A percentile compares a stretch with the other conserved stretches of the same genome.
Evolutionary conservation across 768 basidiomycete genomes (phyloP).

Genomic region (Asterophora lycoperdoides): DNA sequence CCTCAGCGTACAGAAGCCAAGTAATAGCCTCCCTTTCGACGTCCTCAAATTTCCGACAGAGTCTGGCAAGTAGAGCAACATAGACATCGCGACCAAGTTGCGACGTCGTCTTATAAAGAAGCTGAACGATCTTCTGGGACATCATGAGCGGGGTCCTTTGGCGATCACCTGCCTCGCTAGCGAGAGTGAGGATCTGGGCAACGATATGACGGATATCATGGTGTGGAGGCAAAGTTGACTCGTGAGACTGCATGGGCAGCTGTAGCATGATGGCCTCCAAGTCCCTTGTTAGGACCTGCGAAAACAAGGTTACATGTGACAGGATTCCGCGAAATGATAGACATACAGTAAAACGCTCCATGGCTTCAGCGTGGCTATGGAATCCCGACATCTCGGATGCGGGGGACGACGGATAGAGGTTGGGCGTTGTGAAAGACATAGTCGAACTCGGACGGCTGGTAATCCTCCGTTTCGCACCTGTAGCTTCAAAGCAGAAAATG

Average conservation of each 20-base stretch:
- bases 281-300: constrained; percentile 50
- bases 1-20: constrained; percentile 95
- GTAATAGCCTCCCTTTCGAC: constrained; percentile 96
- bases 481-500: constrained; percentile 28
- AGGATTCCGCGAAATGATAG: neutral
- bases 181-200: constrained; percentile 76
- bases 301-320: constrained; percentile 3
- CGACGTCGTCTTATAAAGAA: constrained; percentile 84
- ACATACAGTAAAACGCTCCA: constrained; percentile 83
- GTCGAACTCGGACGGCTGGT: constrained; percentile 70
- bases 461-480: constrained; percentile 54
- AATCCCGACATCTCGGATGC: constrained; percentile 49
- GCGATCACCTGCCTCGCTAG: constrained; percentile 73
- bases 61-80: constrained; percentile 80
- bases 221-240: constrained; percentile 64
- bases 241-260: constrained; percentile 64
- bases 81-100: constrained; percentile 92
- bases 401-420: constrained; percentile 59
- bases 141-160: constrained; percentile 87
- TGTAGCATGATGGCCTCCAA: constrained; percentile 78
- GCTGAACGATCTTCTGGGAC: constrained; percentile 95
- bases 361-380: constrained; percentile 72
- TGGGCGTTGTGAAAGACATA: constrained; percentile 53
- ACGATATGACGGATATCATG: constrained; percentile 85
- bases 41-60: constrained; percentile 86